phyloP scores from a whole-genome alignment of 768 basidiomycete species.

The Suillus spraguei region DNA sequence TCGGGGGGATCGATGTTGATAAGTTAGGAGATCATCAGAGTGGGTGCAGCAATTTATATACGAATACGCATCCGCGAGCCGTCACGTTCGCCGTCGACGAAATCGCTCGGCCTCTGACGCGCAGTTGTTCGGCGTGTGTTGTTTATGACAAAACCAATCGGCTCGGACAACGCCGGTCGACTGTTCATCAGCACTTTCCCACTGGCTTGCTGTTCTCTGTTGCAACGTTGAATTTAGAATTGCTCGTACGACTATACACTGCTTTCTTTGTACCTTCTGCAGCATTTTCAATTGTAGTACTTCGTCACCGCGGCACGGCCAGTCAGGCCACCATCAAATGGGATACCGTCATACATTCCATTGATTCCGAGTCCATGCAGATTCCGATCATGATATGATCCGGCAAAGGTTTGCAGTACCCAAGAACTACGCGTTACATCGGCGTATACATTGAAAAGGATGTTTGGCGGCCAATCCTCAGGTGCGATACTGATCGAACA shows the following conservation, averaged over 20 bases:
- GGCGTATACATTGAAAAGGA: not conserved
- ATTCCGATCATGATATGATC: not conserved
- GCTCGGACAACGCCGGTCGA: no score
- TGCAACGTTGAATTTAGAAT: no score
- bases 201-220: no score
- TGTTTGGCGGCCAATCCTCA: no score
- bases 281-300: not conserved
- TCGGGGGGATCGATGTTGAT: not conserved
- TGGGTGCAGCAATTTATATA: constrained; percentile 8
- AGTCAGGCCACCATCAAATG: not conserved
- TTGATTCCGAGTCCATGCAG: not conserved
- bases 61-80: not conserved
- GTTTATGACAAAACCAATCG: constrained; percentile 2
- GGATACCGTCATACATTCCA: not conserved
- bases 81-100: constrained; percentile 20
- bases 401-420: not conserved
- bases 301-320: not conserved
- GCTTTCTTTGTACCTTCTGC: not conserved
- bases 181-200: no score
- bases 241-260: not conserved
- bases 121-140: not conserved
- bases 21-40: not conserved
- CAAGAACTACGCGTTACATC: not conserved
- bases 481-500: not conserved
- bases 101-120: constrained; percentile 24